phyloP scores from a whole-genome alignment of 2,329 filamentous ascomycete species.

The Phaeosphaeria sp. region DNA sequence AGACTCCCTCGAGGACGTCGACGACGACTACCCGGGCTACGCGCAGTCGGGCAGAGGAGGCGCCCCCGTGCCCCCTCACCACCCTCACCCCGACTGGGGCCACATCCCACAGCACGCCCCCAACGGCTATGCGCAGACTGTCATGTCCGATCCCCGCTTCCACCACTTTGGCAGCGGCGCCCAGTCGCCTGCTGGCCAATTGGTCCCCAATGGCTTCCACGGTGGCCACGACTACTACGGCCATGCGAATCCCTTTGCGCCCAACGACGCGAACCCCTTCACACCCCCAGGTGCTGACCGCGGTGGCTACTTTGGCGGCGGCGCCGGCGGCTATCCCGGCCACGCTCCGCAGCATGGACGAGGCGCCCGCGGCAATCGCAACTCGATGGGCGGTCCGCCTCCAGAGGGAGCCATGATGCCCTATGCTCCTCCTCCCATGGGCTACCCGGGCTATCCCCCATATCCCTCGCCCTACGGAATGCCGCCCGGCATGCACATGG shows the following conservation, averaged over 20 bases:
- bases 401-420: slow-evolving; percentile 44
- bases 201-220: slow-evolving; percentile 40
- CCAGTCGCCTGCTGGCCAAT: slow-evolving; percentile 30
- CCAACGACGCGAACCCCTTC: slow-evolving; percentile 34
- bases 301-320: slow-evolving; percentile 47
- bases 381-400: slow-evolving; percentile 41
- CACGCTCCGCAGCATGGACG: slow-evolving; percentile 14
- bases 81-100: slow-evolving; percentile 45
- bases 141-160: slow-evolving; percentile 45
- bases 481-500: slow-evolving; percentile 16
- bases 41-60: slow-evolving; percentile 31
- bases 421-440: slow-evolving; percentile 28
- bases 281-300: slow-evolving; percentile 27
- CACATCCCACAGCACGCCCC: slow-evolving; percentile 42
- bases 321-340: slow-evolving; percentile 21
- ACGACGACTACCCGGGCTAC: slow-evolving; percentile 55
- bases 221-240: slow-evolving; percentile 48
- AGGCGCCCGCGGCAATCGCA: slow-evolving; percentile 28
- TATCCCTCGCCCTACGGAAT: slow-evolving; percentile 40
- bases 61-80: slow-evolving; percentile 41
- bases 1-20: slow-evolving; percentile 51
- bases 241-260: slow-evolving; percentile 39
- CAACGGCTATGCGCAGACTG: slow-evolving; percentile 48
- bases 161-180: slow-evolving; percentile 33
- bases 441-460: slow-evolving; percentile 31